Base-by-base conservation (phyloP, 192 early-diverging fungal species). In the Geranomyces michiganensis region DNA sequence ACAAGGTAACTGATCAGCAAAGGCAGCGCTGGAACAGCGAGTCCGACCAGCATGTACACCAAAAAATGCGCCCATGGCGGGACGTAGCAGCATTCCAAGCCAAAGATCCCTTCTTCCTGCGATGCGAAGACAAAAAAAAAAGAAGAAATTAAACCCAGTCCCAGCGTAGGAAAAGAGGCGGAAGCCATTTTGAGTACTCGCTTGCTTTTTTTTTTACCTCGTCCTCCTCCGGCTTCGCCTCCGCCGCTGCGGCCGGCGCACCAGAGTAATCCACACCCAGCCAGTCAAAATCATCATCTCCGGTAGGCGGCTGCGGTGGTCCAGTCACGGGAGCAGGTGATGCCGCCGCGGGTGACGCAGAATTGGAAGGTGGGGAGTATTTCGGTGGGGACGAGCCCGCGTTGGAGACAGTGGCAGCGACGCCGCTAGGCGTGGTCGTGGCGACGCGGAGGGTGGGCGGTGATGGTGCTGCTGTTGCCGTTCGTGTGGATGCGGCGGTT, bases 281-380 rank as follows among this genome's bases (percentile, higher is more conserved):
- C 73, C 73, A 74, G 29, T 74, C 73, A 29, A 74, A 74, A n/a
- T 62, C 65, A 21, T 67, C 66, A 22, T 74, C 73, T 21, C 21
- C 63, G 12, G 12, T 29, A 33, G 5, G 45, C 21, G 62, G 32
- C 62, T 29, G 36, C 58, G 27, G 24, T 13, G 30, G 19, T 32
- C 17, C 22, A 19, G 22, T 45, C 13, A 4, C 13, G 10, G 32
- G 19, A 17, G 43, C 41, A 5, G 62, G 9, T 29, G 43, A 9
- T 5, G 62, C 31, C 31, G 5, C 51, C 6, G 51, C 24, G 7
- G 19, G 51, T 26, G 51, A n/a, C 4, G 58, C 22, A 19, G 58
- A 60, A 32, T 6, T 32, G 2, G 58, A 32, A 17, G 62, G 41
- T 21, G 62, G 62, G 41, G 62, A 64, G 21, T 64, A 64, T 13